Conservation (phyloP, 257 asterid genomes). For the Solanum medicagineum region DNA sequence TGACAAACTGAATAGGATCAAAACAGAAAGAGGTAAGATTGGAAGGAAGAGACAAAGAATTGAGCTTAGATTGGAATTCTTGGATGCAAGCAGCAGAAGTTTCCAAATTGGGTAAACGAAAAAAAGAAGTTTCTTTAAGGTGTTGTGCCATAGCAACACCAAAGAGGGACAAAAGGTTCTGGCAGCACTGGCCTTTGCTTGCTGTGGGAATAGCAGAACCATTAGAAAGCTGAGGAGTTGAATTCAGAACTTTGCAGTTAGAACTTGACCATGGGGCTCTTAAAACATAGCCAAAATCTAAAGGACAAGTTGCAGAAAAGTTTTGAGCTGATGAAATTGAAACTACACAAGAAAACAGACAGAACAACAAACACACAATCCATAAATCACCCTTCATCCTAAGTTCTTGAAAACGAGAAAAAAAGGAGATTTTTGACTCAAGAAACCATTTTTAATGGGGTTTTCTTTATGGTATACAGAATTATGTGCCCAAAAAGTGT, state of each 20-base stretch:
- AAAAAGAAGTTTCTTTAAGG: slow-evolving; percentile 42
- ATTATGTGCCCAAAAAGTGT: neutral
- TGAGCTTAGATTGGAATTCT: slow-evolving; percentile 50
- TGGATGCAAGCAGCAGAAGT: slow-evolving; percentile 65
- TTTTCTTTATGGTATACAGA: neutral
- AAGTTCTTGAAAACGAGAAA: neutral
- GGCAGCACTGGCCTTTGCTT: slow-evolving; percentile 39
- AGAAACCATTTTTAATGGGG: neutral
- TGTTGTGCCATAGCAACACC: slow-evolving; percentile 51
- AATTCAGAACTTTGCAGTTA: slow-evolving; percentile 27
- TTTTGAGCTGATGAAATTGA: slow-evolving; percentile 10
- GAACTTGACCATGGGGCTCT: slow-evolving; percentile 59
- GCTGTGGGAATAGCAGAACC: slow-evolving; percentile 3
- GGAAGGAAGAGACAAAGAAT: slow-evolving; percentile 34
- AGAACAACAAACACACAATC: neutral
- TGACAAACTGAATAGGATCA: slow-evolving; percentile 59
- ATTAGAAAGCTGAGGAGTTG: slow-evolving; percentile 4
- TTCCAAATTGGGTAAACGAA: slow-evolving; percentile 45
- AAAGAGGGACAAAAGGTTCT: slow-evolving; percentile 56
- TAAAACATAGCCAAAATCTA: slow-evolving; percentile 50
- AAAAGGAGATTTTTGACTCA: neutral
- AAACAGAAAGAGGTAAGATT: slow-evolving; percentile 48
- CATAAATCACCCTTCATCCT: neutral
- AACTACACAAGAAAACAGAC: neutral
- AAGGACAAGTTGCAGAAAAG: slow-evolving; percentile 37